Evolutionary conservation across 306 rosid genomes (phyloP).

Genomic region (Acacia melanoxylon): DNA sequence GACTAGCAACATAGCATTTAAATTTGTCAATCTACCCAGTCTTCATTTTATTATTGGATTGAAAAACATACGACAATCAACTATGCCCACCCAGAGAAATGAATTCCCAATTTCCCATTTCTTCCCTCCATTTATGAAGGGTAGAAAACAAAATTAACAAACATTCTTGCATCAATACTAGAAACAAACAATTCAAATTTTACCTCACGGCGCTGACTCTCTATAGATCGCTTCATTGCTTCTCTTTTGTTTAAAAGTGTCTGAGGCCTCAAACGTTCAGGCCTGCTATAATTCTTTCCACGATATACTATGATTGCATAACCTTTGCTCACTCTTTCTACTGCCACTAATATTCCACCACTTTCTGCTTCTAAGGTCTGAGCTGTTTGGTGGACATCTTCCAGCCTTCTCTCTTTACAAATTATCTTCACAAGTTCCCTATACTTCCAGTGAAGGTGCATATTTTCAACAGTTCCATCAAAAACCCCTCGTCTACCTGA

Average conservation of each 20-base stretch:
- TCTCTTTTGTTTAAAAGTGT: slow-evolving; percentile 71
- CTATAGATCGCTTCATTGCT: slow-evolving; percentile 78
- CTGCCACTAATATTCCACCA: slow-evolving; percentile 88
- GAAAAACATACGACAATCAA: slow-evolving; percentile 4
- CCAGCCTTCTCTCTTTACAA: slow-evolving; percentile 47
- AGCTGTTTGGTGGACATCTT: slow-evolving; percentile 62
- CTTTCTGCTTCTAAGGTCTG: slow-evolving; percentile 84
- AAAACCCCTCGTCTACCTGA: slow-evolving; percentile 87
- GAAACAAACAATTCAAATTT: slow-evolving; percentile 22
- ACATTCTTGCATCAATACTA: slow-evolving; percentile 8
- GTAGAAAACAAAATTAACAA: slow-evolving; percentile 28
- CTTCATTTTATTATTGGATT: slow-evolving; percentile 5
- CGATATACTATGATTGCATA: slow-evolving; percentile 84
- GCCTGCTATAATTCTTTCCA: slow-evolving; percentile 88
- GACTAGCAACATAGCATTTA: slow-evolving; percentile 9
- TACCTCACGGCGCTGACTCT: slow-evolving; percentile 89
- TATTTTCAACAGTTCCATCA: slow-evolving; percentile 93
- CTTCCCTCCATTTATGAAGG: neutral
- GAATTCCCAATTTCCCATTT: neutral
- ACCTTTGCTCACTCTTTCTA: slow-evolving; percentile 79
- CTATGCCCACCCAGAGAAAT: neutral
- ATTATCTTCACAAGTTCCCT: slow-evolving; percentile 93
- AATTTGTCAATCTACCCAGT: slow-evolving; percentile 21
- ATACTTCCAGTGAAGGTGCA: slow-evolving; percentile 99
- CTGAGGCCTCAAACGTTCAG: slow-evolving; percentile 78